Conservation (phyloP, 768 basidiomycete species). For the Leucocoprinus leucothites region DNA sequence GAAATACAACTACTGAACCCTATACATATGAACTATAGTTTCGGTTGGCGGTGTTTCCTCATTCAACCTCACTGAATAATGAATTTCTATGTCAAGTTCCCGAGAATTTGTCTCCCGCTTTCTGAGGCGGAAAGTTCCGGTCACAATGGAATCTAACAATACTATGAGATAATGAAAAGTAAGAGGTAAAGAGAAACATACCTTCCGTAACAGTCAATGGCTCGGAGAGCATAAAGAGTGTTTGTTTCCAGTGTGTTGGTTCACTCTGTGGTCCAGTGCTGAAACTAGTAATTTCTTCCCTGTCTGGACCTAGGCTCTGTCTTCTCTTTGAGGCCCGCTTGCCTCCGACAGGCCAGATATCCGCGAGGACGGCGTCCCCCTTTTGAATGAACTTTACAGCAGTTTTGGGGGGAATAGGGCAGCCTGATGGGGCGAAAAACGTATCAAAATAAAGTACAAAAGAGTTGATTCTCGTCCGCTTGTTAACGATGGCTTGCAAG, state of each 20-base stretch:
- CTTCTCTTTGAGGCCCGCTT: slow-evolving; percentile 58
- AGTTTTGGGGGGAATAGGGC: slow-evolving; percentile 47
- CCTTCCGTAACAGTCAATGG: slow-evolving; percentile 78
- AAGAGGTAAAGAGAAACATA: slow-evolving; percentile 26
- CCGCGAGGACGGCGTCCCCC: slow-evolving; percentile 62
- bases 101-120: slow-evolving; percentile 81
- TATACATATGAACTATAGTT: slow-evolving; percentile 73
- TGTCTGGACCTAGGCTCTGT: slow-evolving; percentile 49
- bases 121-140: slow-evolving; percentile 78
- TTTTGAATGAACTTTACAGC: slow-evolving; percentile 56
- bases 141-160: slow-evolving; percentile 61
- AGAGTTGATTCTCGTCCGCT: slow-evolving; percentile 65
- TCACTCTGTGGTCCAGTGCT: slow-evolving; percentile 87
- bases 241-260: slow-evolving; percentile 97
- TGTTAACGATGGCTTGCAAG: slow-evolving; percentile 60
- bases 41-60: slow-evolving; percentile 32
- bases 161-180: not conserved
- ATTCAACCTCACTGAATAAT: slow-evolving; percentile 56
- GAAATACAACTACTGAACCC: slow-evolving; percentile 51
- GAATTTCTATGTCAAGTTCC: slow-evolving; percentile 90
- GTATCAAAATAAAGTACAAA: slow-evolving; percentile 95
- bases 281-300: slow-evolving; percentile 65
- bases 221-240: slow-evolving; percentile 79
- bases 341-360: slow-evolving; percentile 77
- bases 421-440: slow-evolving; percentile 71